Base-by-base conservation (phyloP, 306 rosid genomes). In the Castanospermum australe region DNA sequence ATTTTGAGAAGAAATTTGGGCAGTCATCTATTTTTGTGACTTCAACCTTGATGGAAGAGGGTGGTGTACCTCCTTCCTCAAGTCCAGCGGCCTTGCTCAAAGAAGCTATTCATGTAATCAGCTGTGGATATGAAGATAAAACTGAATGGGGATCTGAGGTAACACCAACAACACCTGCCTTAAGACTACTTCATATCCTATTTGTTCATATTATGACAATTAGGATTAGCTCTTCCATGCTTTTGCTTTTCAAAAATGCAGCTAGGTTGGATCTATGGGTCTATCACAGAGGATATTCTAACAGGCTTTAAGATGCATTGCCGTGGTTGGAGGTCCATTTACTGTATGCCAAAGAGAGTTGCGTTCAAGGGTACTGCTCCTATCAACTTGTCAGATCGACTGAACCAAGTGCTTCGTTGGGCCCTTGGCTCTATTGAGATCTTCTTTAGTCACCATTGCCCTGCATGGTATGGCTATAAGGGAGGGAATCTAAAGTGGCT, bases 361-460 rank as follows among this genome's bases (percentile, higher is more conserved):
- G 96, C 96, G 59, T 91, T 91, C 72, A 91, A 91, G 93, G 96
- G 96, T 50, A 91, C 96, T 51, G 96, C 96, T 80, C 93, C 96
- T 25, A 91, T 91, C 87, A 91, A 89, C 85, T 81, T 91, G 87
- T 91, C 96, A 41, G 96, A 91, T 87, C 33, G 96, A 77, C 89
- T 91, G 59, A 91, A 91, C 85, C 96, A 91, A 72, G 96, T 91
- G 70, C 96, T 91, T 86, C 91, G 93, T 24, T 91, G 96, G 96
- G 96, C 96, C 15, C 87, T 91, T 30, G 96, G 96, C 18, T 91
- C 96, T 42, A 87, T 91, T 80, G 96, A 91, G 79, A 91, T 91
- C 77, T 91, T 89, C 76, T 91, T 91, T 93, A 91, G 96, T 83
- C 85, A 77, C 71, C 96, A 91, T 68, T 82, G 91, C 76, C 96